These are phyloP conservation scores for Tetrahymena thermophila DNA, from an alignment of 73 alveolate species.

Conservation along the genomic window DNA sequence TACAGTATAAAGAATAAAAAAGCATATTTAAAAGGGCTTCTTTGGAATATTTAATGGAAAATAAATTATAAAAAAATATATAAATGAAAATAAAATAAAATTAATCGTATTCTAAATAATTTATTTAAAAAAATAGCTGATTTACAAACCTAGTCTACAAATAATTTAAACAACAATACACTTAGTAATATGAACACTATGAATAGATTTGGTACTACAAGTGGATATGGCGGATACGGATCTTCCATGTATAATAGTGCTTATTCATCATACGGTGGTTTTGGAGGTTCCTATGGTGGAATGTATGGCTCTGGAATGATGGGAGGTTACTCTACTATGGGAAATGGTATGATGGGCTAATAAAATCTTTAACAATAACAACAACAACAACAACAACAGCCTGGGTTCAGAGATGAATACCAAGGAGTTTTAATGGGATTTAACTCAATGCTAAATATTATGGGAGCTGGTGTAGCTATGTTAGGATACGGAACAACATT, in stretches of 20 bases:
- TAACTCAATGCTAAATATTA: neutral
- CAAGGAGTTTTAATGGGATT: neutral
- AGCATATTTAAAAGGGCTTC: neutral
- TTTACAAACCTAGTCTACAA: neutral
- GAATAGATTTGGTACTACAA: neutral
- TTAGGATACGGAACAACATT: neutral
- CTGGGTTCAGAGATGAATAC: neutral
- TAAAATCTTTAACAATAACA: neutral
- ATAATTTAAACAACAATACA: neutral
- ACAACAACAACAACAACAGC: neutral
- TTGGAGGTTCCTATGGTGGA: neutral
- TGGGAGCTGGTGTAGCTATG: neutral
- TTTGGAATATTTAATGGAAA: neutral
- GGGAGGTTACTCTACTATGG: neutral
- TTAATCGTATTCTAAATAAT: neutral
- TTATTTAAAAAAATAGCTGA: neutral
- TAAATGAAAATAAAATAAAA: too few species aligned
- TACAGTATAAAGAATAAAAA: neutral
- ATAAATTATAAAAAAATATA: too few species aligned
- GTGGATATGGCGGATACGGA: neutral
- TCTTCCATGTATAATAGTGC: neutral
- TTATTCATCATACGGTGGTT: neutral
- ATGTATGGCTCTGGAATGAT: neutral
- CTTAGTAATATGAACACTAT: neutral
- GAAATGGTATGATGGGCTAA: neutral